Percentiles rank a stretch among this genome's conserved stretches.
phyloP scores from a whole-genome alignment of 2,329 filamentous ascomycete genomes.

The Penicillium sp. region DNA sequence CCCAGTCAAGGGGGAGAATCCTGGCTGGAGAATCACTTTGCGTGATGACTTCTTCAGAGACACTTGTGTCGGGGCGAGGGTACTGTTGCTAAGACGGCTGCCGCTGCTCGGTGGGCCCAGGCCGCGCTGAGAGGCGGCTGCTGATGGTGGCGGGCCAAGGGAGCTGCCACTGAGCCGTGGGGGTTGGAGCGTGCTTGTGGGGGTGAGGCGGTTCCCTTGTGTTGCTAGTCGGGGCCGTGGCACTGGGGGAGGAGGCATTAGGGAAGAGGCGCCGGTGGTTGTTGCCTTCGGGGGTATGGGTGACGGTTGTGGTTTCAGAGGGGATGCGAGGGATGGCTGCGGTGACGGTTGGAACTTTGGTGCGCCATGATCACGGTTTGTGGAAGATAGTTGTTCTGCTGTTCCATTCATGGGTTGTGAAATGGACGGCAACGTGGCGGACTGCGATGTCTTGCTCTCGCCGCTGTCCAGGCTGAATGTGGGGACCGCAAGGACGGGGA shows the following conservation, averaged over 20 bases:
- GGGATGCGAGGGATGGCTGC: constrained; percentile 9
- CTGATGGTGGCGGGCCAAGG: constrained; percentile 46
- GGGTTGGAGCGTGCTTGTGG: constrained; percentile 23
- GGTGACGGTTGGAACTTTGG: constrained; percentile 7
- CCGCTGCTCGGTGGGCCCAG: constrained; percentile 42
- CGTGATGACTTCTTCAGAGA: constrained; percentile 48
- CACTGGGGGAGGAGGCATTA: constrained; percentile 39
- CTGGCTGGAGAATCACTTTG: constrained; percentile 77
- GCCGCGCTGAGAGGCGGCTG: constrained; percentile 45
- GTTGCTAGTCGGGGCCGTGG: constrained; percentile 29
- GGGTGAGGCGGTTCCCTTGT: constrained; percentile 23
- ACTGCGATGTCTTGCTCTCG: constrained; percentile 9
- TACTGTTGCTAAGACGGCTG: constrained; percentile 44
- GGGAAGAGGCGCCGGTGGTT: constrained; percentile 22
- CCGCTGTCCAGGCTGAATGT: constrained; percentile 32
- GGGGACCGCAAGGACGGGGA: constrained; percentile 31
- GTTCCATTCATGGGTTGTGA: constrained; percentile 8
- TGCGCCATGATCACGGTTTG: constrained; percentile 13
- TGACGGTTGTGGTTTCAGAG: constrained; percentile 15
- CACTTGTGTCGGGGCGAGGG: constrained; percentile 45
- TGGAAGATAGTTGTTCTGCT: constrained; percentile 1
- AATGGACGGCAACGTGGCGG: constrained; percentile 8
- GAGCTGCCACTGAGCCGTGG: constrained; percentile 33
- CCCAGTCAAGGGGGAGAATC: constrained; percentile 96
- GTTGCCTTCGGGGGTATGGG: constrained; percentile 9